phyloP scores from a whole-genome alignment of 768 basidiomycete species.

The Macrolepiota albuminosa region DNA sequence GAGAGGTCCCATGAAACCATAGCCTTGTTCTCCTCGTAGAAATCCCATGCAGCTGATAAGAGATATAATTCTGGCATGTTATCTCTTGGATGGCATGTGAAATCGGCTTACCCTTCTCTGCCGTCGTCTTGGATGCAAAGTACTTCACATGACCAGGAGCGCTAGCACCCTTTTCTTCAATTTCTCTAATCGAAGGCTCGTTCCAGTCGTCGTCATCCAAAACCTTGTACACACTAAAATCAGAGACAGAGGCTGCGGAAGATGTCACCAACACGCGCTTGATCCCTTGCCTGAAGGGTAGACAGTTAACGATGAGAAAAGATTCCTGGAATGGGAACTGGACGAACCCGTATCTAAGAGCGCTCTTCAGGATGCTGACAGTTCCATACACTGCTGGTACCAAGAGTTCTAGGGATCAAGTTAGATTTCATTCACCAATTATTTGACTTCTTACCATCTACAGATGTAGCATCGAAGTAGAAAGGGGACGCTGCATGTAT shows the following conservation, averaged over 20 bases:
- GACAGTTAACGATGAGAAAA: neutral
- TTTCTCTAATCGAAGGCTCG: conserved; percentile 37
- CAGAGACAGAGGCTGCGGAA: conserved; percentile 45
- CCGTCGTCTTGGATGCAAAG: conserved; percentile 51
- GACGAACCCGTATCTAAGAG: conserved; percentile 46
- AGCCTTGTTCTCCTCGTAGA: conserved; percentile 29
- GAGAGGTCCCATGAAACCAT: conserved; percentile 46
- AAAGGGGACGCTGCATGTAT: conserved; percentile 60
- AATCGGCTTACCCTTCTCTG: conserved; percentile 41
- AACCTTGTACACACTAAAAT: conserved; percentile 17
- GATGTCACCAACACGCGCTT: conserved; percentile 63
- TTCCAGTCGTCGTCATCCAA: conserved; percentile 60
- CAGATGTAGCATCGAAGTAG: conserved; percentile 37
- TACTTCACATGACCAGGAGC: conserved; percentile 22
- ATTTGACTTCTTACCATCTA: conserved; percentile 16
- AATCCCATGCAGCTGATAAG: conserved; percentile 35
- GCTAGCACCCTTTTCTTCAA: conserved; percentile 44
- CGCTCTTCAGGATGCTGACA: conserved; percentile 52
- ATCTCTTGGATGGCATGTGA: neutral
- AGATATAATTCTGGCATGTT: neutral
- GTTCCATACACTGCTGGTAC: conserved; percentile 73
- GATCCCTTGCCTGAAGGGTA: conserved; percentile 19
- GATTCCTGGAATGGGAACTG: no score
- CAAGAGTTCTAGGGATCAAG: conserved; percentile 45
- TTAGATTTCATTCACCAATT: neutral